These are phyloP conservation scores for Isoetes taiwanensis DNA, from an alignment of 75 land plant species.

Conservation along the genomic window DNA sequence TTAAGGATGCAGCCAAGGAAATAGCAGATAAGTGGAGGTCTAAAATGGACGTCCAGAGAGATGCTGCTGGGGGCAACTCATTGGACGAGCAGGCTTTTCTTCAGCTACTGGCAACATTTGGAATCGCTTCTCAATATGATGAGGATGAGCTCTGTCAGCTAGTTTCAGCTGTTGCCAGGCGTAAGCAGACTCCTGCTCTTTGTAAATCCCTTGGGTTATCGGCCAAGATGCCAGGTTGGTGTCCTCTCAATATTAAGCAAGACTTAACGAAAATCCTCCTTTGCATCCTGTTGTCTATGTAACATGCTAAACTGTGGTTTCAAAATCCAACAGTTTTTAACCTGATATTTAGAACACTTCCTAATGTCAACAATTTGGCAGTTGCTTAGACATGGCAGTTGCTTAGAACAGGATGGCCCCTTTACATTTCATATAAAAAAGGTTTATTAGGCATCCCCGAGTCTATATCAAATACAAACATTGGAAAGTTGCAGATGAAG, in stretches of 20 bases:
- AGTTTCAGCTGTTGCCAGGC: background rate
- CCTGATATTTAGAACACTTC: no score
- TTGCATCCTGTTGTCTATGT: no score
- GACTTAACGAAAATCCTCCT: no score
- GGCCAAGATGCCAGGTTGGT: conserved; percentile 9
- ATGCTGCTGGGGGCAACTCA: background rate
- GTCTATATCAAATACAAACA: no score
- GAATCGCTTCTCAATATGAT: conserved; percentile 6
- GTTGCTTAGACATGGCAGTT: no score
- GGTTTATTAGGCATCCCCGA: no score
- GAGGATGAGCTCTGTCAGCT: conserved; percentile 12
- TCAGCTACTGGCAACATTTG: conserved; percentile 11
- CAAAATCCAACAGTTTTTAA: no score
- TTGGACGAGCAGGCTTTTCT: conserved; percentile 9
- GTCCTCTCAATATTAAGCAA: background rate
- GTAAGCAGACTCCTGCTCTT: conserved; percentile 9
- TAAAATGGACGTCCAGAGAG: conserved; percentile 6
- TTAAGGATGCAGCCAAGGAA: conserved; percentile 12
- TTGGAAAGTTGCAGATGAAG: no score
- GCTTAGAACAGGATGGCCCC: no score
- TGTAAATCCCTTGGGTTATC: conserved; percentile 9
- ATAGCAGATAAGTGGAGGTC: conserved; percentile 10
- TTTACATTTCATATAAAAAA: no score
- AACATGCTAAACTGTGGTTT: no score
- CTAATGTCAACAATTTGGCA: no score